A percentile compares a stretch with the other conserved stretches of the same genome.
phyloP scores from a whole-genome alignment of 176 grass and related monocot genomes.

The Typha latifolia region DNA sequence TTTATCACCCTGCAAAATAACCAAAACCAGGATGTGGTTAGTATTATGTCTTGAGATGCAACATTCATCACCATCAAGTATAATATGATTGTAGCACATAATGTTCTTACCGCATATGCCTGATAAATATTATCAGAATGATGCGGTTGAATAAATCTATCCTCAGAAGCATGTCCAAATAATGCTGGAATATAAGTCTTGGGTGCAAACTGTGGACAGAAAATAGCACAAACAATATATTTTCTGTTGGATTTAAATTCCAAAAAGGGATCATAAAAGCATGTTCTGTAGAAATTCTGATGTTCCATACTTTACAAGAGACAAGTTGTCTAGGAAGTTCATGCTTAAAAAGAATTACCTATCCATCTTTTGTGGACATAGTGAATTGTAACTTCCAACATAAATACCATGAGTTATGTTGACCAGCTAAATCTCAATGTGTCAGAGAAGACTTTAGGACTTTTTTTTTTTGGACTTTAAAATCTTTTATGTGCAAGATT shows the following conservation, averaged over 20 bases:
- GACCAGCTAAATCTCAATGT: not conserved
- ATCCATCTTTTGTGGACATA: not conserved
- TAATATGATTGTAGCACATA: conserved; percentile 2
- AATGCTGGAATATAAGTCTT: conserved; percentile 95
- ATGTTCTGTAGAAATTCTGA: not conserved
- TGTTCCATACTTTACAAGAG: not conserved
- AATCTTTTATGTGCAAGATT: too few species aligned
- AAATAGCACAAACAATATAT: not conserved
- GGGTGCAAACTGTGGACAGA: conserved; percentile 56
- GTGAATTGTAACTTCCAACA: too few species aligned
- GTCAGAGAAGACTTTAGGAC: not conserved
- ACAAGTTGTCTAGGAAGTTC: not conserved
- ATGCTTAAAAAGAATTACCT: not conserved
- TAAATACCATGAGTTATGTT: not conserved
- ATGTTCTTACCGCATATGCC: conserved; percentile 62
- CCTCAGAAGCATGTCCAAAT: conserved; percentile 90
- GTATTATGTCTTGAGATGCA: conserved; percentile 11
- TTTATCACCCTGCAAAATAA: conserved; percentile 74
- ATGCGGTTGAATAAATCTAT: conserved; percentile 87
- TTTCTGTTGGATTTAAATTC: not conserved
- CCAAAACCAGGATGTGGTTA: conserved; percentile 13
- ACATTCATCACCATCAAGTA: not conserved
- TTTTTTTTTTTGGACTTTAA: not conserved
- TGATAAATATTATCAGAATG: conserved; percentile 78
- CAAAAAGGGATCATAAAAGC: not conserved